Evolutionary conservation across 2,329 filamentous ascomycete genomes (phyloP).

Genomic region (Bipolaris sorokiniana): DNA sequence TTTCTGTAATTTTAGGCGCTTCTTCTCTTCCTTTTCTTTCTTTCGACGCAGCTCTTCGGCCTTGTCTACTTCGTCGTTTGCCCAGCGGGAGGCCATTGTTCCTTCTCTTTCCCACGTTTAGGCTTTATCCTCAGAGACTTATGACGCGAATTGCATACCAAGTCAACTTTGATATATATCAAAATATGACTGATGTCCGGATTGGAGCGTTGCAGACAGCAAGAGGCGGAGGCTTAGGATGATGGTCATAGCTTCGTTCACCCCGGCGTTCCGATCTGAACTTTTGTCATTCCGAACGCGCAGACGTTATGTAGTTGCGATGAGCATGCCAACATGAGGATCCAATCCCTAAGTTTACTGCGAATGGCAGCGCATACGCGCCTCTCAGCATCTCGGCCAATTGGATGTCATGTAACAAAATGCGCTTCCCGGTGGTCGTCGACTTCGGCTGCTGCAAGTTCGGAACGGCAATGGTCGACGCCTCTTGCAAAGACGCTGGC

Average conservation of each 20-base stretch:
- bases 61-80: slow-evolving; percentile 80
- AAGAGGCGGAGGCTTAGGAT: slow-evolving; percentile 7
- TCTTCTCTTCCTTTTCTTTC: slow-evolving; percentile 87
- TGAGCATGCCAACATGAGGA: slow-evolving; percentile 39
- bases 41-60: slow-evolving; percentile 74
- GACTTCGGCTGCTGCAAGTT: slow-evolving; percentile 20
- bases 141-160: background rate
- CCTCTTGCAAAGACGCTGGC: slow-evolving; percentile 86
- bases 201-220: background rate
- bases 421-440: slow-evolving; percentile 49
- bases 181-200: background rate
- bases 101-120: slow-evolving; percentile 3
- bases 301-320: slow-evolving; percentile 43
- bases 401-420: slow-evolving; percentile 13
- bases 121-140: background rate
- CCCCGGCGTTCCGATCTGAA: slow-evolving; percentile 36
- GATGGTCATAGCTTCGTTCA: slow-evolving; percentile 45
- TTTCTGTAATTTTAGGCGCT: slow-evolving; percentile 81
- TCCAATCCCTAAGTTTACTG: slow-evolving; percentile 34
- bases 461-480: slow-evolving; percentile 78
- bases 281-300: slow-evolving; percentile 31
- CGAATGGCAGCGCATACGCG: slow-evolving; percentile 30
- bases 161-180: background rate
- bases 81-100: slow-evolving; percentile 79
- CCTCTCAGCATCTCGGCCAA: slow-evolving; percentile 14